These are phyloP conservation scores for Gleditsia sinensis DNA, from an alignment of 306 rosid species.

Conservation along the genomic window DNA sequence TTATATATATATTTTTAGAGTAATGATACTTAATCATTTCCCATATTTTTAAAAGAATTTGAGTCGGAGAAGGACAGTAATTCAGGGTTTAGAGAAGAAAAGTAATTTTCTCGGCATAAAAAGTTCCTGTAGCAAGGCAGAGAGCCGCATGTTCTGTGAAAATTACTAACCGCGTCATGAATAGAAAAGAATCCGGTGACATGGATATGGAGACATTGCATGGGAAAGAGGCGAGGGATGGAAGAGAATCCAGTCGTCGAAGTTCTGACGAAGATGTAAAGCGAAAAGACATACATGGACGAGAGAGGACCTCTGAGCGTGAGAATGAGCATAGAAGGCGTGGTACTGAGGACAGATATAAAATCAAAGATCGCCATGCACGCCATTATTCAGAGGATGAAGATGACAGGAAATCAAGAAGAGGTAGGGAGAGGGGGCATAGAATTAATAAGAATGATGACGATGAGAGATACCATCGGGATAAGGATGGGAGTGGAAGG, in stretches of 20 bases:
- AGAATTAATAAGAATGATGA: constrained; percentile 36
- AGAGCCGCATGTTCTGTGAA: no score
- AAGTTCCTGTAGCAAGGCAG: no score
- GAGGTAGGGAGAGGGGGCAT: constrained; percentile 30
- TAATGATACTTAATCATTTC: no score
- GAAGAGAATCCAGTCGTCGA: constrained; percentile 26
- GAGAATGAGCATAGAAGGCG: constrained; percentile 35
- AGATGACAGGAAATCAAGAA: constrained; percentile 35
- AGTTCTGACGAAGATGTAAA: constrained; percentile 43
- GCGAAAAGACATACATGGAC: constrained; percentile 28
- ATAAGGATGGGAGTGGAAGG: constrained; percentile 43
- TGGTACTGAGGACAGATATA: constrained; percentile 34
- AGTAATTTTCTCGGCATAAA: no score
- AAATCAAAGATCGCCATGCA: constrained; percentile 32
- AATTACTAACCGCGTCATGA: no score
- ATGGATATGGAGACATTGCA: no score
- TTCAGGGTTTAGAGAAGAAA: no score
- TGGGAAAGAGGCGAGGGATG: constrained; percentile 30
- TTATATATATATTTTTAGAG: no score
- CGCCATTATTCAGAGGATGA: constrained; percentile 43
- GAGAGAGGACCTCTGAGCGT: constrained; percentile 25
- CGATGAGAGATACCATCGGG: constrained; percentile 30
- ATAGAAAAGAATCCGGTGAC: constrained; percentile 31
- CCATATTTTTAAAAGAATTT: no score
- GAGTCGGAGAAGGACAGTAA: no score